Evolutionary conservation across 2,329 filamentous ascomycete species (phyloP), one percentile per base, ranked within the genome.

Genomic region (Seiridium unicorne): DNA sequence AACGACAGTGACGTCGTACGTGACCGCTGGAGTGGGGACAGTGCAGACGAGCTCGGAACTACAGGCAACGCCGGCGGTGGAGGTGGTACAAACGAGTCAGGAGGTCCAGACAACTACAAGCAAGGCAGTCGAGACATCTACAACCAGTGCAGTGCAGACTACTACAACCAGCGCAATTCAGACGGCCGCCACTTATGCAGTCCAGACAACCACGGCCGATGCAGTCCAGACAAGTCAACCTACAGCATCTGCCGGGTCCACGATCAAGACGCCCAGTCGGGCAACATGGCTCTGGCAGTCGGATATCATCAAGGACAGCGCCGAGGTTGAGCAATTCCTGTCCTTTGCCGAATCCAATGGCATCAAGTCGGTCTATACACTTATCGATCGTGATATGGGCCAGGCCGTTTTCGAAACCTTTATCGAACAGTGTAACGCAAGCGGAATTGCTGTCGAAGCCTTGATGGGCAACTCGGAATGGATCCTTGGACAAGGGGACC

Each of bases 221-320:
- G 36, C 13, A 26, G 38, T 55, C 31, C 1, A 31, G 53, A 36
- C 34, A 10, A 55, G 51, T 31, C 35, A 55, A 55, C n/a, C 44
- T 18, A 56, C 54, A 11, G 38, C n/a, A 31, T 47, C 54, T 34
- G 44, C 54, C 4, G 42, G 42, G 31, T 36, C 54, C 54, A 42
- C 51, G 3, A 10, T 31, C n/a, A 46, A 31, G 10, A 57, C 42
- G 8, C 54, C 54, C 8, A 42, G 40, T 10, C 47, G 57, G 10
- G 57, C 57, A 5, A 51, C 36, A 34, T 58, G 57, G 57, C 57
- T 58, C 18, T 58, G 57, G 57, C n/a, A 51, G 36, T 51, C 57
- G 47, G 34, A 51, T 18, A 13, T 51, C 26, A 42, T 58, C 38
- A 47, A 58, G 57, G 57, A 58, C 36, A 42, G 40, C 48, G 34